These are phyloP conservation scores for Aspergillus carlsbadensis DNA, from an alignment of 495 filamentous ascomycete genomes.

Conservation along the genomic window DNA sequence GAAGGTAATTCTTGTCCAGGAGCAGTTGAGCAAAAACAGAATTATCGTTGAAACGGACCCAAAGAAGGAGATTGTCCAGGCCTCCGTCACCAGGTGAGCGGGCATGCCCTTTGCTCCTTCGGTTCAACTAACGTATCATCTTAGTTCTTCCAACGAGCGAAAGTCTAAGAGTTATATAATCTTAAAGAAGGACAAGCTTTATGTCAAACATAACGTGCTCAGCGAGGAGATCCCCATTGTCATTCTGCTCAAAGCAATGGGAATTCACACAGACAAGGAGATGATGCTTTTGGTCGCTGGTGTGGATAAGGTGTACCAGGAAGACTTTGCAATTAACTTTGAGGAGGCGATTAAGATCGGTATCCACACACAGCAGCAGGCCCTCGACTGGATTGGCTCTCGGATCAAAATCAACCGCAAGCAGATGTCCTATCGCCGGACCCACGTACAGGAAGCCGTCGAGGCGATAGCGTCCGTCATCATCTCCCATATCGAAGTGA, in stretches of 20 bases:
- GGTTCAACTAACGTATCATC: constrained; percentile 2
- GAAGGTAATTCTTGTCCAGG: constrained; percentile 97
- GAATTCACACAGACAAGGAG: constrained; percentile 89
- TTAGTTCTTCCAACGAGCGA: constrained; percentile 89
- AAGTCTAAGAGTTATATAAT: constrained; percentile 97
- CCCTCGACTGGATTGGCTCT: constrained; percentile 83
- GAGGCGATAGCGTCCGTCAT: constrained; percentile 90
- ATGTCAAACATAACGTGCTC: constrained; percentile 88
- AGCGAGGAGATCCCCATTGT: constrained; percentile 91
- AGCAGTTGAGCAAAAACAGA: constrained; percentile 97
- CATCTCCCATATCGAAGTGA: constrained; percentile 89
- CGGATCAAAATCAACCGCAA: constrained; percentile 81
- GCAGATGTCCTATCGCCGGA: constrained; percentile 55
- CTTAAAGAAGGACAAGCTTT: constrained; percentile 85
- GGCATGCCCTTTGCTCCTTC: background rate
- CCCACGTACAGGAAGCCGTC: constrained; percentile 80
- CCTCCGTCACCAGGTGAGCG: constrained; percentile 78
- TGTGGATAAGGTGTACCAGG: constrained; percentile 80
- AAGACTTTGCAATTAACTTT: constrained; percentile 91
- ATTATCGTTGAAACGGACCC: constrained; percentile 92
- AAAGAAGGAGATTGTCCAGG: constrained; percentile 88
- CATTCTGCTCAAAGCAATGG: constrained; percentile 88
- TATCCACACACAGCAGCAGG: constrained; percentile 89
- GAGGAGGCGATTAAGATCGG: constrained; percentile 81
- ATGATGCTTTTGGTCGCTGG: constrained; percentile 87